Conservation (phyloP, 164 flowering plant species). For the Umbellularia californica region DNA sequence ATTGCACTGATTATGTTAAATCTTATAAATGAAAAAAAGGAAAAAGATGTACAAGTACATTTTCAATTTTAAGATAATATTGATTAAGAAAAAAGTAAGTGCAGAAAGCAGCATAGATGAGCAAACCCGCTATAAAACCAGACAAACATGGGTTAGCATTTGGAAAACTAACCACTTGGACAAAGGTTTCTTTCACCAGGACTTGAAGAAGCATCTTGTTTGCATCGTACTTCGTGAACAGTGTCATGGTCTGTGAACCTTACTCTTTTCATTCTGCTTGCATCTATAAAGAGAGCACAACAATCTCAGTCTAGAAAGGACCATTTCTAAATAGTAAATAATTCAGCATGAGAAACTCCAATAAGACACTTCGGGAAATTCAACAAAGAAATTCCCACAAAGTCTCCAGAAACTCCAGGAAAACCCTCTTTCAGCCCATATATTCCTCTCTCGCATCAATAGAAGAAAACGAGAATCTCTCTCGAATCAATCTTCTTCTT, state of each 20-base stretch:
- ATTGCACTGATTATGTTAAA: too few relatives aligned
- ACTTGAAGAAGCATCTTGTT: slow-evolving; percentile 14
- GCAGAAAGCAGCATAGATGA: background rate
- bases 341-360: background rate
- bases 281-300: slow-evolving; percentile 22
- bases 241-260: slow-evolving; percentile 20
- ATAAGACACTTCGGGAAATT: too few relatives aligned
- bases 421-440: too few relatives aligned
- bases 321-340: background rate
- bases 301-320: background rate
- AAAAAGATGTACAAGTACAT: background rate
- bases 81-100: background rate
- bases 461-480: too few relatives aligned
- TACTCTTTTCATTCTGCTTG: slow-evolving; percentile 25
- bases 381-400: too few relatives aligned
- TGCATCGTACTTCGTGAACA: slow-evolving; percentile 9
- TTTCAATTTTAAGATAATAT: background rate
- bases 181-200: slow-evolving; percentile 11
- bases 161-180: slow-evolving; percentile 25
- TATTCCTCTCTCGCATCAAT: too few relatives aligned
- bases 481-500: too few relatives aligned
- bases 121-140: background rate
- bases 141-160: background rate
- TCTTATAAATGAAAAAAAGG: background rate
- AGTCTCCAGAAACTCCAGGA: too few relatives aligned